Base-by-base conservation (phyloP, 495 filamentous ascomycete species). In the Daldinia bambusicola region DNA sequence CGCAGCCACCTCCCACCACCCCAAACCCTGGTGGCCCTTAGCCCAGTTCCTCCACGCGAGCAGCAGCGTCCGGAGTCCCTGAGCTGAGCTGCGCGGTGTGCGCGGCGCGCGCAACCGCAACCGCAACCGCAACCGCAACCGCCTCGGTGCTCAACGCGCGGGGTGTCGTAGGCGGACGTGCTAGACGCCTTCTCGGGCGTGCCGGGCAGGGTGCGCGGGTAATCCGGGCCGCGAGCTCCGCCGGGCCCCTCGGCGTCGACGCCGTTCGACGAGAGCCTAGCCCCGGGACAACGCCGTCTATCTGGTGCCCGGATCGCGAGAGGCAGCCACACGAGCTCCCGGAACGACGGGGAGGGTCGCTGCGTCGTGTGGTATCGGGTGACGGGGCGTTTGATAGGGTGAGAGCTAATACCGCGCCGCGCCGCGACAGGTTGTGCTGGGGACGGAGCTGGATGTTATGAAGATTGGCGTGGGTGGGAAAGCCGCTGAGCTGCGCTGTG, bases 151-250 rank as follows among this genome's bases (percentile, higher is more conserved):
- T n/a, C n/a, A n/a, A n/a, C n/a, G n/a, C n/a, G n/a, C n/a, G n/a
- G n/a, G n/a, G n/a, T n/a, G n/a, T n/a, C n/a, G n/a, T n/a, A n/a
- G n/a, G 41, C 38, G 6, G 66, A 68, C 18, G 52, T 38, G 1
- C 50, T 73, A 7, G 62, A 73, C n/a, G 70, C 70, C 9, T 73
- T 73, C 14, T 43, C 66, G 4, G 70, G 70, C 6, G 61, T 73
- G 16, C 14, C 65, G 40, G 61, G 20, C 12, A 38, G 55, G 31
- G 60, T 66, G 4, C 37, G 48, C 1, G 32, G 32, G 59, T 32
- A 69, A 69, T 32, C 60, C 66, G 18, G 66, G 70, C 7, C 65
- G 61, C 14, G 70, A 69, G 4, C 69, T 73, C 10, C 18, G 65
- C 26, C 69, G 65, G 65, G 70, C 61, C 10, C 70, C 13, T 69